Evolutionary conservation across 345 rosid genomes (phyloP), one percentile per base, ranked within the genome.

Genomic region (Arabis alpina): DNA sequence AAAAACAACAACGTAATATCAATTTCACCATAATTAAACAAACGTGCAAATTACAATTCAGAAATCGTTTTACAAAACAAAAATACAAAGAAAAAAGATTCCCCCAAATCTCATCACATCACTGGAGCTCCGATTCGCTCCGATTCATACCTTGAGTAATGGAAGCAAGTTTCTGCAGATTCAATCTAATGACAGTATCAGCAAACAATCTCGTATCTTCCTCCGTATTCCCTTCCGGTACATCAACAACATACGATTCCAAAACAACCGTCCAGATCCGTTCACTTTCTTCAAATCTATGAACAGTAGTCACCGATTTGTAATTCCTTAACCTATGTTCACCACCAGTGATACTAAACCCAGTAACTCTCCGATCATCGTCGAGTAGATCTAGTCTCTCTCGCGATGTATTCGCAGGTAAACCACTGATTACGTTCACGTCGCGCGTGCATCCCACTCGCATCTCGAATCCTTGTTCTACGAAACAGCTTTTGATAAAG

Each of bases 181-280:
- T 93, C 55, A 88, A 63, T 72, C 78, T 86, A 16, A 93, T 89
- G 0, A 93, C 88, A 0, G 97, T 93, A 49, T 93, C 98, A 0
- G 94, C 95, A 28, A 93, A 88, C 48, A 88, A 80, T 64, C 90
- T 80, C 25, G 97, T 90, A 82, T 93, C 98, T 68, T 90, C 98
- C 75, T 87, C 97, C n/a, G 98, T 79, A 55, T 93, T 93, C 50
- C 98, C 98, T 66, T 86, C 89, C 16, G 96, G 98, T 4, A 83
- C 87, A 67, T 90, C 98, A 4, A 92, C 96, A 1, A 84, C 84
- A 72, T 93, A 93, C 0, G 93, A 87, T 71, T 93, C 97, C 63
- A 93, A 72, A 53, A 88, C 97, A 11, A 88, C 76, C 47, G 87
- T 87, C 83, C 83, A 75, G 81, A 77, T 76, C 84, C 51, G 58